Conservation (phyloP, 306 rosid species). For the Vicia faba region DNA sequence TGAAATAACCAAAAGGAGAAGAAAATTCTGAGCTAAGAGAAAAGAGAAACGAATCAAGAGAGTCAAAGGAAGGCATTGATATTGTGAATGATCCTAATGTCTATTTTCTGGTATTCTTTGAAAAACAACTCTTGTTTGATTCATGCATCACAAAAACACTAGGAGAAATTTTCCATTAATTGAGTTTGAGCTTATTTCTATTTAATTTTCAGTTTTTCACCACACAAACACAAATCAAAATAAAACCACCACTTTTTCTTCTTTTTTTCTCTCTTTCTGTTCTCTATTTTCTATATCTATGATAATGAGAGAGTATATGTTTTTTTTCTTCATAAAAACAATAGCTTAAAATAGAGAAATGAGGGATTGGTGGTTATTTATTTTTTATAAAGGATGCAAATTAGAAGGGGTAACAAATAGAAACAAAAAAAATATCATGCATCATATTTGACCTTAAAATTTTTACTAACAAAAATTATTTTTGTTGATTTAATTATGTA, state of each 20-base stretch:
- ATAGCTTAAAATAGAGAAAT: slow-evolving; percentile 35
- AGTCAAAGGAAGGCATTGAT: slow-evolving; percentile 60
- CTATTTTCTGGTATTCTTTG: neutral
- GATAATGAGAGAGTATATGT: neutral
- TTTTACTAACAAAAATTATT: too few species aligned
- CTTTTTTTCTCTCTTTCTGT: neutral
- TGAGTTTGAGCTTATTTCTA: slow-evolving; percentile 31
- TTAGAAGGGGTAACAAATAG: too few species aligned
- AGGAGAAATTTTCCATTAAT: slow-evolving; percentile 6
- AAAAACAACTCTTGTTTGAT: slow-evolving; percentile 28
- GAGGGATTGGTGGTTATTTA: slow-evolving; percentile 42
- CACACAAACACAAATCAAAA: slow-evolving; percentile 36
- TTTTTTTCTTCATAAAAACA: neutral
- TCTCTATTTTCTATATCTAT: slow-evolving; percentile 15
- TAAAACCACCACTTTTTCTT: slow-evolving; percentile 22
- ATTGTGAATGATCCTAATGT: slow-evolving; percentile 26
- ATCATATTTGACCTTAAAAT: too few species aligned
- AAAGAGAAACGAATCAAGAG: slow-evolving; percentile 75
- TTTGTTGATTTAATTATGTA: too few species aligned
- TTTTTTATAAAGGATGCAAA: neutral
- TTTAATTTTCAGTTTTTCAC: slow-evolving; percentile 36
- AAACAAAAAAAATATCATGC: too few species aligned
- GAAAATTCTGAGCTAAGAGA: slow-evolving; percentile 54
- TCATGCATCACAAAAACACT: slow-evolving; percentile 37
- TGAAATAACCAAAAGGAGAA: slow-evolving; percentile 57